Conservation (phyloP, 805 yeast species). For the Teunomyces tritomae region DNA sequence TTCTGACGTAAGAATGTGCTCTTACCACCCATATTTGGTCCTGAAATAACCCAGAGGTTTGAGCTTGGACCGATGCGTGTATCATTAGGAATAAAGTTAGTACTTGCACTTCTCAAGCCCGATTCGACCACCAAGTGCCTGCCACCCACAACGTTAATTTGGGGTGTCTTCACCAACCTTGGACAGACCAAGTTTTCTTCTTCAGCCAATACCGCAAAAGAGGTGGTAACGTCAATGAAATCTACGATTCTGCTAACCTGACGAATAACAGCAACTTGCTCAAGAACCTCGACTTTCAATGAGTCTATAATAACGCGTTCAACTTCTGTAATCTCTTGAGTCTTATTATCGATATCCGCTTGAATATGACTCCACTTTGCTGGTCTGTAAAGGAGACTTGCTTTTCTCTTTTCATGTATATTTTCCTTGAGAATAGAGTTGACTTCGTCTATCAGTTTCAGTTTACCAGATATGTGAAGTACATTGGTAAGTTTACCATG, state of each 20-base stretch:
- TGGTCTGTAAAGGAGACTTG: conserved; percentile 44
- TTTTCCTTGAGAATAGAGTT: conserved; percentile 18
- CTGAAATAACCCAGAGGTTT: conserved; percentile 22
- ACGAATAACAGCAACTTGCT: conserved; percentile 46
- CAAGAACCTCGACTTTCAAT: conserved; percentile 48
- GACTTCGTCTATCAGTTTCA: conserved; percentile 23
- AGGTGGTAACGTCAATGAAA: conserved; percentile 65
- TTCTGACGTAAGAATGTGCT: conserved; percentile 48
- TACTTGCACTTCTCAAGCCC: conserved; percentile 51
- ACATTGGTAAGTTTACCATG: conserved; percentile 39
- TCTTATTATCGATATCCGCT: conserved; percentile 47
- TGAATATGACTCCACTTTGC: conserved; percentile 52
- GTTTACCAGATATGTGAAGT: conserved; percentile 45
- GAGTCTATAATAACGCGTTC: conserved; percentile 54
- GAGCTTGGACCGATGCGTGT: conserved; percentile 22
- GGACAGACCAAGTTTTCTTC: conserved; percentile 73
- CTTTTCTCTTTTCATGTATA: conserved; percentile 36
- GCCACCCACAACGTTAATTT: conserved; percentile 58
- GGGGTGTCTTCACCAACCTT: conserved; percentile 45
- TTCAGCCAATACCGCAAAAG: conserved; percentile 70
- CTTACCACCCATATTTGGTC: conserved; percentile 54
- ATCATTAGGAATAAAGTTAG: conserved; percentile 47
- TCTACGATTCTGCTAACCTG: conserved; percentile 53
- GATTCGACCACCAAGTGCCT: conserved; percentile 87
- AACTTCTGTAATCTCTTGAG: conserved; percentile 48